Percentiles rank a stretch among this genome's conserved stretches.
Evolutionary conservation across 2,329 filamentous ascomycete genomes (phyloP).

Genomic region (Fusarium nelsonii): DNA sequence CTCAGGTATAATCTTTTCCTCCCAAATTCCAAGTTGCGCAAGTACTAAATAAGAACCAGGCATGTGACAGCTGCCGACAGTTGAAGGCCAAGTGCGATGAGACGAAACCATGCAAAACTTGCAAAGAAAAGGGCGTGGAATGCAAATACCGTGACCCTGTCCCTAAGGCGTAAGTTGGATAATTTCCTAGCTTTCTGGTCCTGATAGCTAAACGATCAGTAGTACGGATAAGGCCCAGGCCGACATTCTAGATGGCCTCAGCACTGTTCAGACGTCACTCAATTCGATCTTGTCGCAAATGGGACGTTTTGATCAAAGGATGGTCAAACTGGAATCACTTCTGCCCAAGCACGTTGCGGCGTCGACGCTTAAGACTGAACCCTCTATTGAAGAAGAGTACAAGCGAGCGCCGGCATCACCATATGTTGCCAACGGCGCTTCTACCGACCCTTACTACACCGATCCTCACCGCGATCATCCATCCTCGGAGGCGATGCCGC

Average conservation of each 20-base stretch:
- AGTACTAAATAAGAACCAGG: slow-evolving; percentile 63
- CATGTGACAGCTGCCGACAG: slow-evolving; percentile 89
- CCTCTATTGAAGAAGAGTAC: slow-evolving; percentile 49
- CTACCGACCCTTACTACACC: slow-evolving; percentile 41
- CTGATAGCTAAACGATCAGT: slow-evolving; percentile 23
- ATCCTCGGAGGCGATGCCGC: slow-evolving; percentile 44
- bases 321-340: slow-evolving; percentile 53
- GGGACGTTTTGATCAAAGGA: slow-evolving; percentile 54
- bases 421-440: slow-evolving; percentile 41
- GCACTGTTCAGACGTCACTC: slow-evolving; percentile 56
- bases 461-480: slow-evolving; percentile 47
- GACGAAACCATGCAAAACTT: slow-evolving; percentile 84
- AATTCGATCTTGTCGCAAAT: slow-evolving; percentile 54
- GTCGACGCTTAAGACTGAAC: slow-evolving; percentile 47
- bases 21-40: background rate
- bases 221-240: slow-evolving; percentile 71
- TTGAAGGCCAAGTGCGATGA: slow-evolving; percentile 95
- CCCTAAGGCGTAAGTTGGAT: slow-evolving; percentile 80
- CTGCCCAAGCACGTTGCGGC: slow-evolving; percentile 40
- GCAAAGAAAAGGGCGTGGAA: slow-evolving; percentile 84
- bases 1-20: slow-evolving; percentile 64
- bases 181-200: background rate
- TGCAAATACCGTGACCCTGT: slow-evolving; percentile 93
- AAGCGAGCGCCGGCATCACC: slow-evolving; percentile 44
- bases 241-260: slow-evolving; percentile 70